Evolutionary conservation across 2,329 filamentous ascomycete genomes (phyloP).

Genomic region (Hansfordia pulvinata): DNA sequence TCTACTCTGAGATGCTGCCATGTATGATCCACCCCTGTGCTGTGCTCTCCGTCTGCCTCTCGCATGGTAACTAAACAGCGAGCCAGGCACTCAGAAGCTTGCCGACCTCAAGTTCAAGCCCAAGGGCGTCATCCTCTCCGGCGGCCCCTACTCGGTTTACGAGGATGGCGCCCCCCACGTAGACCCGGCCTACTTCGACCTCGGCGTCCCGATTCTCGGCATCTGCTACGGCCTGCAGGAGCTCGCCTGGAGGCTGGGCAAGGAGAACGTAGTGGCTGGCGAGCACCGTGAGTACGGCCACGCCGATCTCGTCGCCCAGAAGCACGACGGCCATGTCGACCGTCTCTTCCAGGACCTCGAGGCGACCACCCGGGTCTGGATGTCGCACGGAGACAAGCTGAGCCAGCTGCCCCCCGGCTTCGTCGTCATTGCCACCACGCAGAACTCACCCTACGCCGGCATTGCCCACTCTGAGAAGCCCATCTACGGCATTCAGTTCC

Average conservation of each 20-base stretch:
- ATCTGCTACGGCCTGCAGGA: constrained; percentile 41
- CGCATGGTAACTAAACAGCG: too few species aligned
- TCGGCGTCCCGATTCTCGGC: constrained; percentile 43
- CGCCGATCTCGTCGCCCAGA: constrained; percentile 49
- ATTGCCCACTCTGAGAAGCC: constrained; percentile 60
- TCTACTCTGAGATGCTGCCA: constrained; percentile 80
- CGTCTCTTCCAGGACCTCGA: constrained; percentile 66
- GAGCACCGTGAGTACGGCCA: constrained; percentile 49
- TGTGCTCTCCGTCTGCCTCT: too few species aligned
- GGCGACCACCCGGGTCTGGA: constrained; percentile 60
- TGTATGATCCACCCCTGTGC: too few species aligned
- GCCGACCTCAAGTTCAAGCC: constrained; percentile 66
- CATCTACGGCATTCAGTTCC: constrained; percentile 75
- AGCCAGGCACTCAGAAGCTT: too few species aligned
- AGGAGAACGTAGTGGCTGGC: constrained; percentile 51
- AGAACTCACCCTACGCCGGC: constrained; percentile 66
- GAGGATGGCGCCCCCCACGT: constrained; percentile 61
- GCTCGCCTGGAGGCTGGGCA: constrained; percentile 56
- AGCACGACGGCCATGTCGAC: constrained; percentile 51
- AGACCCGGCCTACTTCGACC: constrained; percentile 69
- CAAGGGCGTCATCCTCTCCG: constrained; percentile 69
- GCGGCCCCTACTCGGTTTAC: constrained; percentile 67
- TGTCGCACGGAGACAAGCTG: constrained; percentile 87
- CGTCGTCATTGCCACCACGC: constrained; percentile 57
- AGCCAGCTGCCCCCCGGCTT: constrained; percentile 60